phyloP scores from a whole-genome alignment of 805 yeast genomes.

The Wickerhamomyces bovis region DNA sequence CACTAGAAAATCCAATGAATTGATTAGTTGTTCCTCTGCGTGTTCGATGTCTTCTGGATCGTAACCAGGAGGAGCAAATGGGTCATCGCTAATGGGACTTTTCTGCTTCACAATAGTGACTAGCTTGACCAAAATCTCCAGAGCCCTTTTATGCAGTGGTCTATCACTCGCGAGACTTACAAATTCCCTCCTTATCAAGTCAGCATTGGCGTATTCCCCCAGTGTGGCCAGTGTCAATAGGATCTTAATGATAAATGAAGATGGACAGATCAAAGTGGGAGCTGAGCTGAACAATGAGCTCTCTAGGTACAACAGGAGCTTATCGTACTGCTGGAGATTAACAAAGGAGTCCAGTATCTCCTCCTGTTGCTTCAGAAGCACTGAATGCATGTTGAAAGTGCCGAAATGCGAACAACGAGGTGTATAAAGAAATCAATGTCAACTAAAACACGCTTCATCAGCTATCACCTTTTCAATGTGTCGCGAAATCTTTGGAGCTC shows the following conservation, averaged over 20 bases:
- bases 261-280: slow-evolving; percentile 27
- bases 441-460: too few species aligned
- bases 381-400: neutral
- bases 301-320: slow-evolving; percentile 32
- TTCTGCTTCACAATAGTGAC: slow-evolving; percentile 8
- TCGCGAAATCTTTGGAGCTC: neutral
- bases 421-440: too few species aligned
- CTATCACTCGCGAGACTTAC: slow-evolving; percentile 22
- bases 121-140: slow-evolving; percentile 24
- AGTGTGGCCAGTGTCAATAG: slow-evolving; percentile 33
- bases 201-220: slow-evolving; percentile 21
- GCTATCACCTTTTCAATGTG: neutral
- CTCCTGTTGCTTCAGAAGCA: slow-evolving; percentile 5
- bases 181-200: slow-evolving; percentile 22
- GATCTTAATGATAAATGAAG: slow-evolving; percentile 27
- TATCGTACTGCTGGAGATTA: slow-evolving; percentile 29
- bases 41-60: slow-evolving; percentile 11
- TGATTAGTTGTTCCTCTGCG: slow-evolving; percentile 7
- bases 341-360: slow-evolving; percentile 18
- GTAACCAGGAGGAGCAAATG: slow-evolving; percentile 1
- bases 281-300: slow-evolving; percentile 17
- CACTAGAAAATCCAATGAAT: slow-evolving; percentile 9
- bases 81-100: neutral
- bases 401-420: neutral
- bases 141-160: slow-evolving; percentile 28